Conservation (phyloP, 208 protist species). For the Crithidia acanthocephali region DNA sequence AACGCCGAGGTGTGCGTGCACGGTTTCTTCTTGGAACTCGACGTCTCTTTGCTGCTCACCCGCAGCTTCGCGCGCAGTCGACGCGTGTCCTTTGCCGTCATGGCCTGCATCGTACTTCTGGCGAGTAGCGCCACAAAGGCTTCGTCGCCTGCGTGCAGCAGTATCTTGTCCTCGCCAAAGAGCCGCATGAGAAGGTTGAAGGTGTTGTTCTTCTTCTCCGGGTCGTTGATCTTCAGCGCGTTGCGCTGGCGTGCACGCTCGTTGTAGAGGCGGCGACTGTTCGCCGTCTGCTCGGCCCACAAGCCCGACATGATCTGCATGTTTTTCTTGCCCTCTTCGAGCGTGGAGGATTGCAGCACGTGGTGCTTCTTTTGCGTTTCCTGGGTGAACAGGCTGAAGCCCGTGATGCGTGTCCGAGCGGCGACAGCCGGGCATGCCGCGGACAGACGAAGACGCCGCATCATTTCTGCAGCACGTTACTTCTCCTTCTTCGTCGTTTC, state of each 20-base stretch:
- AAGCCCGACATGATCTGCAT: slow-evolving; percentile 50
- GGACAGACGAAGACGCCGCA: slow-evolving; percentile 25
- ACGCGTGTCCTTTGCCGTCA: slow-evolving; percentile 36
- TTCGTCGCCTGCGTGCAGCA: slow-evolving; percentile 53
- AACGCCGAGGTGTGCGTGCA: slow-evolving; percentile 2
- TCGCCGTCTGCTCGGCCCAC: slow-evolving; percentile 40
- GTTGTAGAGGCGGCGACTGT: slow-evolving; percentile 50
- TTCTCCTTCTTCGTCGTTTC: not conserved
- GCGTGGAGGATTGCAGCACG: slow-evolving; percentile 37
- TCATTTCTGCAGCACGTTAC: slow-evolving; percentile 18
- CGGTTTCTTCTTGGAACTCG: not conserved
- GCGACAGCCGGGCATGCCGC: slow-evolving; percentile 3
- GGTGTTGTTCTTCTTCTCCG: slow-evolving; percentile 50
- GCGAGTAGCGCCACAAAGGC: slow-evolving; percentile 55
- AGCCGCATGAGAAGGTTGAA: slow-evolving; percentile 81
- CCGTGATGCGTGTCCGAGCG: slow-evolving; percentile 51
- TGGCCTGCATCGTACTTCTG: slow-evolving; percentile 48
- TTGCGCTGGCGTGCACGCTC: slow-evolving; percentile 37
- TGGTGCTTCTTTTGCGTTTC: slow-evolving; percentile 40
- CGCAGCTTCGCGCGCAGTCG: slow-evolving; percentile 39
- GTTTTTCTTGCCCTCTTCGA: slow-evolving; percentile 41
- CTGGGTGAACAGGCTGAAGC: slow-evolving; percentile 64
- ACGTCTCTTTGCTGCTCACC: not conserved
- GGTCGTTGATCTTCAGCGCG: slow-evolving; percentile 29
- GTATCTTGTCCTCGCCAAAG: slow-evolving; percentile 35